Evolutionary conservation across 257 asterid genomes (phyloP).

Genomic region (Cordia subcordata): DNA sequence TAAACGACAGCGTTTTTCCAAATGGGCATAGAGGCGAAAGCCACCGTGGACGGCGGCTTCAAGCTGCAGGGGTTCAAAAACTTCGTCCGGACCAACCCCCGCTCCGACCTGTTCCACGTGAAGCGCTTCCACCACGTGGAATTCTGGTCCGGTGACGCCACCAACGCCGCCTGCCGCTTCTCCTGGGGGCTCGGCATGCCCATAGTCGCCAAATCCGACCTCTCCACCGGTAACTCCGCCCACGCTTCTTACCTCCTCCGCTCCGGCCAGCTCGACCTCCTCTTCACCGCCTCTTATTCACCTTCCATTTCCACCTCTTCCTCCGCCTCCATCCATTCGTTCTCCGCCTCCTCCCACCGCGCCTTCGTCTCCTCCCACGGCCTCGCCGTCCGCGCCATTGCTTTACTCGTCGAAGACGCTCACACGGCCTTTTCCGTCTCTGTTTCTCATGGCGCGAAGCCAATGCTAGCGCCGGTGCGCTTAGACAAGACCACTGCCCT

Average conservation of each 20-base stretch:
- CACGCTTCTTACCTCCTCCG: conserved; percentile 89
- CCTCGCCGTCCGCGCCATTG: conserved; percentile 79
- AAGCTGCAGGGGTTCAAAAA: conserved; percentile 58
- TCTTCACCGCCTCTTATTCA: conserved; percentile 89
- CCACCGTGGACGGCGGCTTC: conserved; percentile 18
- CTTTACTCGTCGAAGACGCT: conserved; percentile 56
- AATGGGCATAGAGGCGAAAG: not conserved
- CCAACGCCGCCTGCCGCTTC: conserved; percentile 68
- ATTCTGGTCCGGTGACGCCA: conserved; percentile 91
- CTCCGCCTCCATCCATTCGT: conserved; percentile 62
- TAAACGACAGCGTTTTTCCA: not conserved
- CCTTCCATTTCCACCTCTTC: conserved; percentile 36
- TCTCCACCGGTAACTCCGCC: conserved; percentile 81
- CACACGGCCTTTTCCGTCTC: conserved; percentile 47
- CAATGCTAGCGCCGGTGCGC: conserved; percentile 42
- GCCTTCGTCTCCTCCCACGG: conserved; percentile 63
- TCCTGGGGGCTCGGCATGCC: conserved; percentile 93
- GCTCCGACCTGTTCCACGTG: conserved; percentile 56
- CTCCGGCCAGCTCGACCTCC: conserved; percentile 56
- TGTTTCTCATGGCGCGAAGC: conserved; percentile 63
- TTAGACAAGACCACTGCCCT: conserved; percentile 32
- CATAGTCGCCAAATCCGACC: conserved; percentile 69
- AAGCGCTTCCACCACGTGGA: conserved; percentile 81
- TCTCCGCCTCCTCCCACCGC: conserved; percentile 38
- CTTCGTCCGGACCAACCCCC: conserved; percentile 54